These are phyloP conservation scores for Aspergillus flavus DNA, from an alignment of 2,329 filamentous ascomycete species.

Conservation along the genomic window DNA sequence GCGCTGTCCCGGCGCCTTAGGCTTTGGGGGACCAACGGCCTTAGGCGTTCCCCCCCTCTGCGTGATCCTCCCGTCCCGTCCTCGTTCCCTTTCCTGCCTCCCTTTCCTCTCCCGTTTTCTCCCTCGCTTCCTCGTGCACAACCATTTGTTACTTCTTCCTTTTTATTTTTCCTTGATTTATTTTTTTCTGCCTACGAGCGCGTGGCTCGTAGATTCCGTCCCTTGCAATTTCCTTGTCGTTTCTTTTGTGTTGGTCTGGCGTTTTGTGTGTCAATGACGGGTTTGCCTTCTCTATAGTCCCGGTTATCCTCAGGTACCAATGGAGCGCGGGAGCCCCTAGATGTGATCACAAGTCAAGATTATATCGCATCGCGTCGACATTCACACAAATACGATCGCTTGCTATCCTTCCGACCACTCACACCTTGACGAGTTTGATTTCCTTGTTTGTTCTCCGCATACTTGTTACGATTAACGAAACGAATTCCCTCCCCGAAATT, in stretches of 20 bases:
- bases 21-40: not conserved
- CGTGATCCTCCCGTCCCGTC: conserved; percentile 4
- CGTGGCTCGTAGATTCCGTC: conserved; percentile 24
- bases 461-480: conserved; percentile 28
- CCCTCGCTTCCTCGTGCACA: conserved; percentile 16
- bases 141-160: conserved; percentile 20
- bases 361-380: conserved; percentile 22
- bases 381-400: conserved; percentile 25
- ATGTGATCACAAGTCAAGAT: conserved; percentile 22
- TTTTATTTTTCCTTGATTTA: conserved; percentile 14
- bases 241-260: conserved; percentile 33
- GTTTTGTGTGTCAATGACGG: conserved; percentile 28
- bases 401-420: conserved; percentile 23
- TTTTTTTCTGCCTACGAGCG: conserved; percentile 20
- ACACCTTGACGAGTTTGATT: conserved; percentile 25
- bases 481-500: conserved; percentile 6
- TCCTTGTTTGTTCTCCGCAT: conserved; percentile 21
- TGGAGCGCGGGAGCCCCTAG: conserved; percentile 21
- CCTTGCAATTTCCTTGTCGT: conserved; percentile 22
- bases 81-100: conserved; percentile 16
- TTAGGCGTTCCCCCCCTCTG: conserved; percentile 10
- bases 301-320: conserved; percentile 14
- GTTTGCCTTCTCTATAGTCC: conserved; percentile 16
- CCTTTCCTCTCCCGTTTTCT: conserved; percentile 18
- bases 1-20: conserved; percentile 2